Evolutionary conservation across 768 basidiomycete species (phyloP).

Genomic region (Chlorophyllum brunneum): DNA sequence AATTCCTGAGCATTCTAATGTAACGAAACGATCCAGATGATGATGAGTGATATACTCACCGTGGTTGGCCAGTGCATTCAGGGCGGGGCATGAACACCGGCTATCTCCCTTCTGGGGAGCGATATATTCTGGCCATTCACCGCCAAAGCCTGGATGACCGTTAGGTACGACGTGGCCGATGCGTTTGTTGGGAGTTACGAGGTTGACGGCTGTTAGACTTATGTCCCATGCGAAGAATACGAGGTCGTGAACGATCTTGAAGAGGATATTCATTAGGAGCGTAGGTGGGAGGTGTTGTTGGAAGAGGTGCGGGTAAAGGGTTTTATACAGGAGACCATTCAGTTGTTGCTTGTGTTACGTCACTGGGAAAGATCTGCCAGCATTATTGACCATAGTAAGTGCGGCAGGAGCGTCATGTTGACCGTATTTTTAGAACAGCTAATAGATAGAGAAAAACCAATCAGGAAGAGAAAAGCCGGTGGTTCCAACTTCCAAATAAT

Average conservation of each 20-base stretch:
- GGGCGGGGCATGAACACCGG: constrained; percentile 65
- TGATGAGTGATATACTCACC: constrained; percentile 37
- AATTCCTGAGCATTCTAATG: constrained; percentile 55
- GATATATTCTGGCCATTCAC: constrained; percentile 65
- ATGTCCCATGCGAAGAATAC: constrained; percentile 48
- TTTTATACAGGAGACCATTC: too few relatives aligned
- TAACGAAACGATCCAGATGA: too few relatives aligned
- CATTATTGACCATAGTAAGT: too few relatives aligned
- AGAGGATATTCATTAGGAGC: constrained; percentile 11
- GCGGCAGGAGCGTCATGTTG: too few relatives aligned
- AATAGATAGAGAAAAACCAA: too few relatives aligned
- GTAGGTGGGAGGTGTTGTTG: too few relatives aligned
- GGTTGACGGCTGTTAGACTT: constrained; percentile 47
- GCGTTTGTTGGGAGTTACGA: constrained; percentile 43
- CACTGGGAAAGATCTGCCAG: too few relatives aligned
- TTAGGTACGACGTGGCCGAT: constrained; percentile 52
- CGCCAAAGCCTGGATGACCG: constrained; percentile 52
- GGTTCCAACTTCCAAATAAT: too few relatives aligned
- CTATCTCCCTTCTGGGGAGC: constrained; percentile 60
- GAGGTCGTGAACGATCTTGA: constrained; percentile 14
- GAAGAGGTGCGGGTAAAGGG: too few relatives aligned
- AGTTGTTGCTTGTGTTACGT: too few relatives aligned
- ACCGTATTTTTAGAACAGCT: too few relatives aligned
- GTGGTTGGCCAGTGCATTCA: constrained; percentile 83
- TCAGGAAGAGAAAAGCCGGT: too few relatives aligned